Percentiles rank a stretch among this genome's conserved stretches.
Evolutionary conservation across 352 stramenopile species (phyloP).

Genomic region (Phytophthora constricta): DNA sequence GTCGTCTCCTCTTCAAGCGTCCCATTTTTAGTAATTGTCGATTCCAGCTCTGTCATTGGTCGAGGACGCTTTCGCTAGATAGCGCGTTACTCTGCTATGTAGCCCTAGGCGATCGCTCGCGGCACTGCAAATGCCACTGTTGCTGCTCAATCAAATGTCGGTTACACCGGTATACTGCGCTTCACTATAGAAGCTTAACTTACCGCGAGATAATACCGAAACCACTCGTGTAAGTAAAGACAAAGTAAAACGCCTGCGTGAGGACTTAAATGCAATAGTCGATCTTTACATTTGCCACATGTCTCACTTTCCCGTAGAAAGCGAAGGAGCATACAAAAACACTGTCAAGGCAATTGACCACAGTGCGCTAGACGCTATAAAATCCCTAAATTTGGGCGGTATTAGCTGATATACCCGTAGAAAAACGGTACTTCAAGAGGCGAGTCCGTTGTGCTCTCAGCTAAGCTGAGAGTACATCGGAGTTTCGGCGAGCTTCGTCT

Average conservation of each 20-base stretch:
- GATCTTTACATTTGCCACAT: neutral
- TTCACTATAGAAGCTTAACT: neutral
- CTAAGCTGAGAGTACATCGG: no score
- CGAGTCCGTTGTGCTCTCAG: no score
- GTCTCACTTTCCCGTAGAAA: neutral
- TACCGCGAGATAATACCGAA: neutral
- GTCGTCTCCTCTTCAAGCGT: neutral
- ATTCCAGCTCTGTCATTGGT: neutral
- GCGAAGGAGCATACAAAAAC: no score
- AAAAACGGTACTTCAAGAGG: no score
- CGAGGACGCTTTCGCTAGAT: neutral
- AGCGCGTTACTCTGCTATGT: neutral
- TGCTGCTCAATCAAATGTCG: neutral
- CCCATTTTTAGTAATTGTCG: neutral
- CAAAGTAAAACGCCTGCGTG: neutral
- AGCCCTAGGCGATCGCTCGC: neutral
- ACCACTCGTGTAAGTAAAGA: neutral
- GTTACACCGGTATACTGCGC: neutral
- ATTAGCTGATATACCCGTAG: no score
- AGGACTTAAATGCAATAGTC: neutral
- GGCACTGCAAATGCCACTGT: no score
- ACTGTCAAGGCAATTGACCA: no score
- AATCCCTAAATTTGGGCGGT: no score
- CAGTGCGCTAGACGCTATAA: no score
- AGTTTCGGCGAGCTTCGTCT: no score